Evolutionary conservation across 2,329 filamentous ascomycete species (phyloP).

Genomic region (Talaromyces sp.): DNA sequence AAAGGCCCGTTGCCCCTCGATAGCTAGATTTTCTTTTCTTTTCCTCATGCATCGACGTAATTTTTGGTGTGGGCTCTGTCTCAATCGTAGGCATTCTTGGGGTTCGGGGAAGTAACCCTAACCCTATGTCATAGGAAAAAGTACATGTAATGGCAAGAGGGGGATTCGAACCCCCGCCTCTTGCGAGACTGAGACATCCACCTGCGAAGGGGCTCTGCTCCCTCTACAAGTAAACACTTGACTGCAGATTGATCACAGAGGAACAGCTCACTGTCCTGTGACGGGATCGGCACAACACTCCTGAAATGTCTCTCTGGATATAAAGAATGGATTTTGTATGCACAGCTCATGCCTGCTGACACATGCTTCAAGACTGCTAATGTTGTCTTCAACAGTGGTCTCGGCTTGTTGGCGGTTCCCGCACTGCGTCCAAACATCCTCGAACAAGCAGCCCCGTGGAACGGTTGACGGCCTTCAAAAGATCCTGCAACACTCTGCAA

Average conservation of each 20-base stretch:
- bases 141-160: neutral
- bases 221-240: neutral
- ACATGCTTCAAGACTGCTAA: neutral
- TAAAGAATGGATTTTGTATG: neutral
- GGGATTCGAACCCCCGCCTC: neutral
- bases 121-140: neutral
- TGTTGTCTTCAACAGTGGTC: slow-evolving; percentile 46
- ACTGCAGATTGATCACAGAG: too few relatives aligned
- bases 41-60: too few relatives aligned
- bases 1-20: too few relatives aligned
- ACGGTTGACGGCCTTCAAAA: slow-evolving; percentile 57
- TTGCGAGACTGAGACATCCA: neutral
- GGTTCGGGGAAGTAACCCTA: too few relatives aligned
- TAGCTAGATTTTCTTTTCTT: too few relatives aligned
- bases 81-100: too few relatives aligned
- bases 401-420: slow-evolving; percentile 56
- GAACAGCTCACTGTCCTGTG: too few relatives aligned
- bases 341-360: neutral
- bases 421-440: slow-evolving; percentile 45
- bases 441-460: slow-evolving; percentile 53
- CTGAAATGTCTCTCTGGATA: neutral
- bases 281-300: too few relatives aligned
- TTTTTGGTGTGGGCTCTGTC: too few relatives aligned
- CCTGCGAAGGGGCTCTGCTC: too few relatives aligned
- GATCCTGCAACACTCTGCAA: slow-evolving; percentile 48